Evolutionary conservation across 2,329 filamentous ascomycete genomes (phyloP), one percentile per base, ranked within the genome.

Genomic region (Rhynchosporium agropyri): DNA sequence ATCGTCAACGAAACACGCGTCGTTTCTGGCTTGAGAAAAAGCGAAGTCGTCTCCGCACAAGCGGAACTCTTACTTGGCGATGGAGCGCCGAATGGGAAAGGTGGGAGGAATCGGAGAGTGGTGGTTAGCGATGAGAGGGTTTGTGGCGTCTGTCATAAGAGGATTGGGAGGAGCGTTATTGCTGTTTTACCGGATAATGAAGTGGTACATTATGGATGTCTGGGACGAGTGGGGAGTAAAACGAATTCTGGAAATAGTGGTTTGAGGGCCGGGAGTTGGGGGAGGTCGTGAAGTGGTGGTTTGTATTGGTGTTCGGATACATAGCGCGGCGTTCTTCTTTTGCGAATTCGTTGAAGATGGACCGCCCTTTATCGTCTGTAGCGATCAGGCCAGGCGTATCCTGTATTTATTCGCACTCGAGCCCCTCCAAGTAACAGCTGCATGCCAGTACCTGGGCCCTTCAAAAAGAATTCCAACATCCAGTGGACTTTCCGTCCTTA

Each of bases 101-200:
- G 79, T 53, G 84, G 84, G 1, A 77, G 85, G 71, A 88, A 84
- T 70, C 77, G 85, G 43, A 84, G 91, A 68, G 92, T 97, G 10
- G 85, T 92, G 26, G 87, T 99, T 58, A 86, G 84, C 9, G 94
- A 99, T 71, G 94, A 98, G 73, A 82, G 91, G 58, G 89, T 97
- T 60, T 99, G 95, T 75, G 88, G 90, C 12, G 91, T 96, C 15
- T 99, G 95, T 75, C 90, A 97, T 76, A 98, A 97, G 81, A 82
- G 95, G 68, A 84, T 99, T 68, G 94, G 93, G 1, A 89, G 92
- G 1, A 96, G 90, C 75, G 95, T 97, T 20, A 89, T 98, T 64
- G 89, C 93, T 46, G 93, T 97, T 12, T 83, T 95, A 77, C 91
- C 93, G 6, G 90, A 96, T 78, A 92, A 87, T 74, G 83, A 81